Evolutionary conservation across 2,329 filamentous ascomycete genomes (phyloP).

Genomic region (Cytospora mali): DNA sequence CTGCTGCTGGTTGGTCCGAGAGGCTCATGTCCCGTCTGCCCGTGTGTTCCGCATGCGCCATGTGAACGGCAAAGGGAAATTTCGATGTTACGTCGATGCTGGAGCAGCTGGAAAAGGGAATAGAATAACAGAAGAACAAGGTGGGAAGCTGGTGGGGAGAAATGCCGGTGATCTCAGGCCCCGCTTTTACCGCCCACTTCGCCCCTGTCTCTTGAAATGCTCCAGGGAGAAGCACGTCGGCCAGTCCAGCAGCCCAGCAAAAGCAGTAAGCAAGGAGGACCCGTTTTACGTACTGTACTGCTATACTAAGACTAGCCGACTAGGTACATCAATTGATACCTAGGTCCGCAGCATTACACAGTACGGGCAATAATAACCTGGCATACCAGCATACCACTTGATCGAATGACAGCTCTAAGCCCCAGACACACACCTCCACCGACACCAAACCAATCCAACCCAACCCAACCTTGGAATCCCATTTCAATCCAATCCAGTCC

Average conservation of each 20-base stretch:
- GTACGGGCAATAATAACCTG: too few relatives aligned
- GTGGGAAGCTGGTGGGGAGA: neutral
- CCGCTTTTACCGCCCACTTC: conserved; percentile 10
- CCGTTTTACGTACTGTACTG: too few relatives aligned
- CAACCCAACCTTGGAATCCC: neutral
- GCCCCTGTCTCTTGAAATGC: conserved; percentile 6
- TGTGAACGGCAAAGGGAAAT: conserved; percentile 12
- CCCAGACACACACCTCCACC: neutral
- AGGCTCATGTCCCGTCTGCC: neutral
- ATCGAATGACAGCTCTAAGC: neutral
- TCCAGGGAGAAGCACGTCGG: conserved; percentile 15
- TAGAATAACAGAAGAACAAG: neutral
- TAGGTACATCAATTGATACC: too few relatives aligned
- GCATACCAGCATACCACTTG: too few relatives aligned
- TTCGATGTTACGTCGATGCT: conserved; percentile 19
- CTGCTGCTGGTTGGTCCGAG: neutral
- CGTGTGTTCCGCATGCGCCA: neutral
- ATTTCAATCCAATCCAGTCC: neutral
- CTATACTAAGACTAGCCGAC: too few relatives aligned
- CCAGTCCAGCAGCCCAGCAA: conserved; percentile 7
- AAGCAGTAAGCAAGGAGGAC: neutral
- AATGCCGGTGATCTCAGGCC: neutral
- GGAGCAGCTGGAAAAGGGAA: conserved; percentile 18
- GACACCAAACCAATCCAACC: neutral
- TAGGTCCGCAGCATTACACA: too few relatives aligned